Base-by-base conservation (phyloP, 805 yeast species). In the Ogataea dorogensis region DNA sequence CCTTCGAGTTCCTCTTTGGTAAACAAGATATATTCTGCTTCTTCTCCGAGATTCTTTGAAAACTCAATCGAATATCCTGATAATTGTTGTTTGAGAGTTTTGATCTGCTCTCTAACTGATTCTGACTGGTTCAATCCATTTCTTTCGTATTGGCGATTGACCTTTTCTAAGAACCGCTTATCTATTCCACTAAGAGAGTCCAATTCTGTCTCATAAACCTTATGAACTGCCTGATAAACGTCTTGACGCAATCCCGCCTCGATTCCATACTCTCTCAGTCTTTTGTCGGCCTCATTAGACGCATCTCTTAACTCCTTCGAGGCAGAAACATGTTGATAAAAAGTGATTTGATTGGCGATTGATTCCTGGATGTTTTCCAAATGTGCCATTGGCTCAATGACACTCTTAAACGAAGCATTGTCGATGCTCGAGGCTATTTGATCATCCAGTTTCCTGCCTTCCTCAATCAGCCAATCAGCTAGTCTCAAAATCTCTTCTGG, bases 321-420 rank as follows among this genome's bases (percentile, higher is more conserved):
- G 14, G 77, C 51, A 3, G 89, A 80, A 8, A 86, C 89, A 47
- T 81, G 80, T 58, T 79, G 86, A 51, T 77, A 80, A 54, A 86
- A 86, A 13, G 80, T 65, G 48, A 84, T 58, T 47, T 71, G 80
- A 48, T 71, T 72, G 17, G 65, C 64, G 5, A 68, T 33, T 5
- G 70, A 69, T 7, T 66, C 59, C 27, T 69, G 65, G 17, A 59
- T 61, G 52, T 83, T 79, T 44, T 76, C 78, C 35, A 68, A 58
- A 23, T 66, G 57, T 16, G 79, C 74, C 40, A 63, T 67, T 11
- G 82, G 79, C 34, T 63, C 58, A 38, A 85, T 68, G 9, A 78
- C 74, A 35, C 64, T 68, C 2, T 76, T 83, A 40, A 82, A 61
- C 2, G 80, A 65, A 5, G 87, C 81, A 11, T 57, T 50, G 7